These are phyloP conservation scores for Ceratobasidium sp. DNA, from an alignment of 1,284 basidiomycete genomes.

Conservation along the genomic window DNA sequence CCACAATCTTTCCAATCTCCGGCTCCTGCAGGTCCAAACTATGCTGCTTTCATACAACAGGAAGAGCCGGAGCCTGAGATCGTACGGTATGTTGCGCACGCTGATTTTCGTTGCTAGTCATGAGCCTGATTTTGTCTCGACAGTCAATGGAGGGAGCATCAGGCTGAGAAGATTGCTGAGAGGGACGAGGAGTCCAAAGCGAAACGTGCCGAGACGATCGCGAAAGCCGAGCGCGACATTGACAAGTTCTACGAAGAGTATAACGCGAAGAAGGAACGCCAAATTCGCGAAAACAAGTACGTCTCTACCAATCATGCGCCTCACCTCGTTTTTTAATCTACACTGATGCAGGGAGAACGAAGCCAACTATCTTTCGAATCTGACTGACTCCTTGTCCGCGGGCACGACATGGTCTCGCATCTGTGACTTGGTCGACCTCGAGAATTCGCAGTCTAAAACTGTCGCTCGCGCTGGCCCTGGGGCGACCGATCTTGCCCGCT, in stretches of 20 bases:
- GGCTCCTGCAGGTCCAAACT: slow-evolving; percentile 39
- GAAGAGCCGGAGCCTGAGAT: slow-evolving; percentile 75
- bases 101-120: too few relatives aligned
- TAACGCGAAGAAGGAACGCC: slow-evolving; percentile 89
- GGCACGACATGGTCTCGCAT: slow-evolving; percentile 98
- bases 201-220: slow-evolving; percentile 86
- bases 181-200: slow-evolving; percentile 81
- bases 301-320: slow-evolving; percentile 64
- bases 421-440: slow-evolving; percentile 84
- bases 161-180: slow-evolving; percentile 84
- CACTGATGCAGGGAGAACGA: slow-evolving; percentile 79
- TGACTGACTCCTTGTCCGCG: slow-evolving; percentile 81
- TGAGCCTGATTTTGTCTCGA: too few relatives aligned
- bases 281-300: slow-evolving; percentile 96
- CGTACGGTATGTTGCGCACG: slow-evolving; percentile 69
- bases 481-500: slow-evolving; percentile 94
- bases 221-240: slow-evolving; percentile 90
- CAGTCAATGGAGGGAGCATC: slow-evolving; percentile 92
- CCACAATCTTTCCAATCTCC: slow-evolving; percentile 45
- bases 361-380: slow-evolving; percentile 77
- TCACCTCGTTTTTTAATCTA: not conserved
- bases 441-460: slow-evolving; percentile 97
- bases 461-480: slow-evolving; percentile 85
- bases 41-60: slow-evolving; percentile 64
- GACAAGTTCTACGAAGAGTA: slow-evolving; percentile 98